Evolutionary conservation across 2,329 filamentous ascomycete species (phyloP), one percentile per base, ranked within the genome.

Genomic region (Cladorrhinum sp.): DNA sequence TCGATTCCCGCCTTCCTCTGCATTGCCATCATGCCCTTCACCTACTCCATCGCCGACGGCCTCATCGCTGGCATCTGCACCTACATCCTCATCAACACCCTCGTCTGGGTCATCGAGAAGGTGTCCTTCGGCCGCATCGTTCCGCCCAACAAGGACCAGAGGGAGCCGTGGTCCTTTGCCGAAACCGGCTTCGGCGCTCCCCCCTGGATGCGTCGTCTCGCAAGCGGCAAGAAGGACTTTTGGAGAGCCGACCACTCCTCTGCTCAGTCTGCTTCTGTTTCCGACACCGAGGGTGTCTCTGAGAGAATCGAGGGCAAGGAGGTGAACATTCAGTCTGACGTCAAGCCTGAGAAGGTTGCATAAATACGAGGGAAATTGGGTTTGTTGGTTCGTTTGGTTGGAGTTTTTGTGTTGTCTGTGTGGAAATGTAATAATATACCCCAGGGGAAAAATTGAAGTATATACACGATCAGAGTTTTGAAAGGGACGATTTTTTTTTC

Each of bases 21-120:
- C 55, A 89, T 96, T 65, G 86, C 87, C 60, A 77, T 93, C 63
- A 96, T 96, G 92, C 91, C 92, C 0, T 95, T 96, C 76, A 92
- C 90, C 1, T 96, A 95, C 79, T 91, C 87, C 46, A 95, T 96
- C 70, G 90, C 92, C 12, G 90, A 96, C 70, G 92, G 92, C 53
- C 80, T 96, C 16, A 96, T 96, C 67, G 90, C 84, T 1, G 90
- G 91, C 57, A 89, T 96, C 69, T 80, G 88, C 69, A 86, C 85
- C 42, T 96, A 96, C 74, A 87, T 88, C 50, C 71, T 89, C 65
- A 82, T 96, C 75, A 96, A 96, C 75, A 84, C 80, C 0, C 70
- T 82, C 12, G 86, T 91, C 12, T 93, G 84, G 84, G 60, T 89
- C 53, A 75, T 96, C 66, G 86, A 89, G 73, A 81, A 85, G 71